Evolutionary conservation across 2,329 filamentous ascomycete genomes (phyloP), one percentile per base, ranked within the genome.

Genomic region (Remersonia thermophila): DNA sequence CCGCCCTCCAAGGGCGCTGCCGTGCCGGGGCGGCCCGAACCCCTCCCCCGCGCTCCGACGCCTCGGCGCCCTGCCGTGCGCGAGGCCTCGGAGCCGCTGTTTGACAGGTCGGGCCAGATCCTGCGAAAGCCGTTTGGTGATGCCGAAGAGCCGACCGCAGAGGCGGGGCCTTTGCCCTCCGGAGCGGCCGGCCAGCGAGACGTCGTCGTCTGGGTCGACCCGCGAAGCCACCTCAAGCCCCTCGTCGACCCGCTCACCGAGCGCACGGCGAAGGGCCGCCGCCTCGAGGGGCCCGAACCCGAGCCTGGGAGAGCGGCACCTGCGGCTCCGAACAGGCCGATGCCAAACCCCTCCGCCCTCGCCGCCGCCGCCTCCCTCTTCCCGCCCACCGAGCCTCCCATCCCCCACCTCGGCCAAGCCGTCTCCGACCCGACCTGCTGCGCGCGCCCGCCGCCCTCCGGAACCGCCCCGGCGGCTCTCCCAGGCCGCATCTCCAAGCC

Each of bases 161-260:
- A 11, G 7, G 32, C 13, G 7, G 12, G 2, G n/a, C 7, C 6
- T 11, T 8, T 9, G 10, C 7, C 16, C 3, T 12, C 27, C 1
- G 32, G 26, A 3, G 28, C 11, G 3, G 28, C 15, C 23, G 35
- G n/a, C 18, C 14, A 17, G 4, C 23, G 48, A 13, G 32, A 54
- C 7, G 53, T 57, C 1, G 51, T 73, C 0, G 40, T 56, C 12
- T 85, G 80, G 80, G 62, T 60, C 1, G 72, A 85, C 46, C 77
- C 78, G 0, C 48, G 57, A 7, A 81, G 73, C 1, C 69, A 66
- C 43, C 57, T 67, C 39, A 59, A 46, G 1, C 65, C 63, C 31
- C 37, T 60, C 2, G 53, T 81, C n/a, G 70, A 78, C 43, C 49
- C 61, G 5, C 63, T 68, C 14, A 80, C 73, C 8, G 77, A 75